These are phyloP conservation scores for Pythium sp. DNA, from an alignment of 352 stramenopile genomes.

Conservation along the genomic window DNA sequence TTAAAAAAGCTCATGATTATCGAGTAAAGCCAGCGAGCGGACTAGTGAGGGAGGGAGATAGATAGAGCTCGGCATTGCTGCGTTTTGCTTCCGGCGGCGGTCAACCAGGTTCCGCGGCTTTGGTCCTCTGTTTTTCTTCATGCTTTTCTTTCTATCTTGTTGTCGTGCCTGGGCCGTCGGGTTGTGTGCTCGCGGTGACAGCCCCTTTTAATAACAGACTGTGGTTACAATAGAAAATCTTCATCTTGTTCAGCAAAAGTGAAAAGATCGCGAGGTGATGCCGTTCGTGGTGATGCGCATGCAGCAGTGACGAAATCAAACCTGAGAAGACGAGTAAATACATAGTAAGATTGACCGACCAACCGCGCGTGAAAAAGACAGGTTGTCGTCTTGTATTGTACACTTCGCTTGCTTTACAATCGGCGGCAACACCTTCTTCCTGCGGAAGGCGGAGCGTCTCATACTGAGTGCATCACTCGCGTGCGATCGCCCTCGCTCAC, in stretches of 20 bases:
- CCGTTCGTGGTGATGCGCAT: background rate
- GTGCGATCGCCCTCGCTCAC: background rate
- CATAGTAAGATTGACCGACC: background rate
- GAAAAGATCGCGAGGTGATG: background rate
- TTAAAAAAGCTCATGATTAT: conserved; percentile 90
- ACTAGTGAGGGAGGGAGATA: conserved; percentile 1
- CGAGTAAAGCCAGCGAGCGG: conserved; percentile 37
- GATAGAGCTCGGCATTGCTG: background rate
- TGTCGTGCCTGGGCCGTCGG: background rate
- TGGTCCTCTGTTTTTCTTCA: background rate
- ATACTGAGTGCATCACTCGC: conserved; percentile 5
- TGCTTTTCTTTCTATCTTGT: background rate
- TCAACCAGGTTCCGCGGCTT: background rate
- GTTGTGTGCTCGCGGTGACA: background rate
- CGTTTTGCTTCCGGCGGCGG: conserved; percentile 5
- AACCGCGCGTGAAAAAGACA: background rate
- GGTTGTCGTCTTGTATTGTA: conserved; percentile 28
- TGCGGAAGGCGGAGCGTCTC: conserved; percentile 26
- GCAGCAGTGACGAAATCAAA: background rate
- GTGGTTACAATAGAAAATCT: conserved; percentile 14
- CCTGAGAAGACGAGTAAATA: background rate
- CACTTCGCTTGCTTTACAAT: conserved; percentile 20
- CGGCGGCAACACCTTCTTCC: conserved; percentile 36
- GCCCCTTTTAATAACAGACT: conserved; percentile 5
- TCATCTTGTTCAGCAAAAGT: conserved; percentile 5